Evolutionary conservation across 139 green algal species (phyloP).

Genomic region (Tetradesmus obliquus): DNA sequence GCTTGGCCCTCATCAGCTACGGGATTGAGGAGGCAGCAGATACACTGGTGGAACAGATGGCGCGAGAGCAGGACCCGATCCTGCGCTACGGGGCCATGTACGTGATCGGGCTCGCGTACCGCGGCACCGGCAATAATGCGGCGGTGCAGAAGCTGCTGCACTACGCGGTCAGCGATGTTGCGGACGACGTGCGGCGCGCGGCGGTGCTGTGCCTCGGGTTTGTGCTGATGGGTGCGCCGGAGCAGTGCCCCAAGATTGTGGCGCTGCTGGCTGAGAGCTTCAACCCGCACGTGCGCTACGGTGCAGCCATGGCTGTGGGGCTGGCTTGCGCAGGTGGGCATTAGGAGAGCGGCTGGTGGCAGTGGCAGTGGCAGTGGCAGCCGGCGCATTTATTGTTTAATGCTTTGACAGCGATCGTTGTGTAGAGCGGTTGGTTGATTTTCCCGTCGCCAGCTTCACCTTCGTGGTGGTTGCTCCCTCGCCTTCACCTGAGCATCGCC

Average conservation of each 20-base stretch:
- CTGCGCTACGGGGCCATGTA: slow-evolving; percentile 97
- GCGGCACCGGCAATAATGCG: slow-evolving; percentile 94
- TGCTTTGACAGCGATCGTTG: no score
- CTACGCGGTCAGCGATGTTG: slow-evolving; percentile 96
- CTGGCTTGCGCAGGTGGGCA: slow-evolving; percentile 91
- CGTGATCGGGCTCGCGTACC: slow-evolving; percentile 94
- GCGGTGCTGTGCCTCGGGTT: slow-evolving; percentile 96
- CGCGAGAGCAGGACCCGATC: slow-evolving; percentile 84
- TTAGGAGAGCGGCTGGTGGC: slow-evolving; percentile 87
- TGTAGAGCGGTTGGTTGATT: no score
- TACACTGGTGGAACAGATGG: slow-evolving; percentile 91
- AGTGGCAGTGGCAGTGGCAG: slow-evolving; percentile 52
- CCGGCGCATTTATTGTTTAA: no score
- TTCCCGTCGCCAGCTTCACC: no score
- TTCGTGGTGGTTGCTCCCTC: no score
- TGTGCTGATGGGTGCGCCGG: slow-evolving; percentile 87
- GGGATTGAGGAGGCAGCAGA: slow-evolving; percentile 95
- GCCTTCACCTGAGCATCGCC: no score
- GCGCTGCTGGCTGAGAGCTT: slow-evolving; percentile 95
- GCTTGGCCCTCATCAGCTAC: slow-evolving; percentile 93
- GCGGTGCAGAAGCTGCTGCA: slow-evolving; percentile 97
- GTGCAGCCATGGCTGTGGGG: slow-evolving; percentile 97
- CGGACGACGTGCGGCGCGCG: slow-evolving; percentile 95
- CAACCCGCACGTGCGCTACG: slow-evolving; percentile 97
- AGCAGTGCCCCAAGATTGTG: slow-evolving; percentile 94